Base-by-base conservation (phyloP, 2,329 filamentous ascomycete species). In the Epichloe sibirici region DNA sequence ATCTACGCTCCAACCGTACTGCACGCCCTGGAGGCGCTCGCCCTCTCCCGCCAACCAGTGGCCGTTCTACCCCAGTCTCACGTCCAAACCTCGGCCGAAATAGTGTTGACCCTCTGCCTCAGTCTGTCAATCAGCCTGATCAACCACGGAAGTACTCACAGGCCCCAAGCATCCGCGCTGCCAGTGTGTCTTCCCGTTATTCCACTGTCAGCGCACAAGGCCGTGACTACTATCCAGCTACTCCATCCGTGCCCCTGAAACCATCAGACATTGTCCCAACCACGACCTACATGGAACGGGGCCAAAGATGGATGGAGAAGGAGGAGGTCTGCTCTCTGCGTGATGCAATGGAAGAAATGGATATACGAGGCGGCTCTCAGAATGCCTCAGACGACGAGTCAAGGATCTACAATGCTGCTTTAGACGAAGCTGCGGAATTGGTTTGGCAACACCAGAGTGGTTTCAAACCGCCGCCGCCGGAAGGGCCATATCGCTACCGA, bases 221-320 rank as follows among this genome's bases (percentile, higher is more conserved):
- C 8, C 74, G 70, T 43, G 77, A 81, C 60, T 79, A 79, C 63
- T 78, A 76, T 57, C 73, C 75, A 4, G 66, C 71, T 38, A 66
- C 65, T 21, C 59, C 64, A 8, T 60, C 72, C 4, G 62, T 63
- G 34, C 74, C 77, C 13, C 62, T 81, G 53, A 81, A 73, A 56
- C 77, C 81, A 1, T 78, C 76, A 2, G 75, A 82, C 49, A 75
- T 85, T 48, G 81, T 85, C 15, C 79, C 82, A 6, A 86, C 76
- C 55, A 74, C 81, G 44, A 81, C 78, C 7, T 90, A 90, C 65
- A 83, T 87, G 52, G 86, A 90, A 66, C 78, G 82, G 53, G 85
- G 84, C 17, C 79, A 82, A 62, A 74, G 86, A 59, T 88, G 85
- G 83, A 86, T 88, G 79, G 86, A 90, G 65, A 87, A 86, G 65